Evolutionary conservation across 2,329 filamentous ascomycete genomes (phyloP), one percentile per base, ranked within the genome.

Genomic region (Westerdykella ornata): DNA sequence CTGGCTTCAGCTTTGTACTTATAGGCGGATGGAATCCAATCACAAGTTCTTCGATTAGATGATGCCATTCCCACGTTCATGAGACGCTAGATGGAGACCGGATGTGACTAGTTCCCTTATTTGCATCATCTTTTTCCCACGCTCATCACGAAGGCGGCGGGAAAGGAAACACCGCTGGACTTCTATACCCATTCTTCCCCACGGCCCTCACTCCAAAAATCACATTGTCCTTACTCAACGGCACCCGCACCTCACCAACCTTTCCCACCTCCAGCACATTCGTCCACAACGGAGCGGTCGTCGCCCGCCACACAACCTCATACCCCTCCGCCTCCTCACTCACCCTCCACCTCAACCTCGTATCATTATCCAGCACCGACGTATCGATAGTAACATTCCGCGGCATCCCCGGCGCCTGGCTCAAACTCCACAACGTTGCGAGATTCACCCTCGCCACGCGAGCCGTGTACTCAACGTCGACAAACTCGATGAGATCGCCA

Each of bases 191-290:
- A 54, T 74, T 71, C 44, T 49, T 65, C 0, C 72, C 72, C 4
- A 75, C 72, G 15, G 73, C 67, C 47, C 76, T 62, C 0, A 80
- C 66, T 0, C 77, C 76, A 60, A 80, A 78, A 17, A 76, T 69
- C 11, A 76, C 72, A 59, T 78, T 76, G 46, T 81, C 77, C 60
- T 78, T 78, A 41, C 70, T 74, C 47, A 79, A 53, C 1, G 67
- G 56, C 13, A 80, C 58, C 4, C 67, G 73, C 4, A 67, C 71
- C 31, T 55, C 64, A 0, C 64, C 63, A 3, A 70, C 70, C 17
- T 70, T 63, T 0, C 75, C 75, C 3, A 79, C 74, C 51, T 71
- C 64, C 1, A 74, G 43, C 17, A 65, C 59, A 43, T 72, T 66
- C 32, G 72, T 73, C 74, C 73, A 77, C 37, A 74, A 66, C 35